Evolutionary conservation across 768 basidiomycete genomes (phyloP), one percentile per base, ranked within the genome.

Genomic region (Boletellus ananiceps): DNA sequence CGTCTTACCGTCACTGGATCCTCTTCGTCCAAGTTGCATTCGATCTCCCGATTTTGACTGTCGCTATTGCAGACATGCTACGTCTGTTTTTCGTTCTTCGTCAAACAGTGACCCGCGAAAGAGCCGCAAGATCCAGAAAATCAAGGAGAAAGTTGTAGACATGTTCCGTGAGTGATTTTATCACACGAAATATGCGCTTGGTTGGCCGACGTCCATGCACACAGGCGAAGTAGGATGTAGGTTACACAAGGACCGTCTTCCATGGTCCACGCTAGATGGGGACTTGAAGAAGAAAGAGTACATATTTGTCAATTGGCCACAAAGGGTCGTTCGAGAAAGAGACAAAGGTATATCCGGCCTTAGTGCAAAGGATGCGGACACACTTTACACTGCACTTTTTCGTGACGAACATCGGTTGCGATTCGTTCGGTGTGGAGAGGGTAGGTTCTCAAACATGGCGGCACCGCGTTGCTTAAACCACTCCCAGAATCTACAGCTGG

Each of bases 221-320:
- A 25, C 21, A 57, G 55, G 51, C 2, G 37, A 48, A 2, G 36
- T 57, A 0, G 48, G 51, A 0, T 54, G 54, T n/a, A n/a, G n/a
- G n/a, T n/a, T n/a, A n/a, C n/a, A n/a, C n/a, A 46, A 46, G 0
- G 40, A 44, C n/a, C 51, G 51, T 0, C 51, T 57, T 0, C 57
- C 49, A 0, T 54, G 56, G 57, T 51, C 48, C 2, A 58, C 52
- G 2, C 52, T 58, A 13, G 40, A 54, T 13, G n/a, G 5, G 2
- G 43, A 57, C 14, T 6, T 53, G 2, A 3, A 8, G 8, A 50
- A 37, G 35, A 37, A 41, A 3, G 51, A 51, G 2, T 58, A 52
- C n/a, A 32, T 0, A 16, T 44, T 56, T 8, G 0, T 44, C 18
- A 44, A 56, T 14, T 56, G 50, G 57, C 57, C 57, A 0, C 12